Evolutionary conservation across 306 rosid species (phyloP), one percentile per base, ranked within the genome.

Genomic region (Macrotyloma uniflorum): DNA sequence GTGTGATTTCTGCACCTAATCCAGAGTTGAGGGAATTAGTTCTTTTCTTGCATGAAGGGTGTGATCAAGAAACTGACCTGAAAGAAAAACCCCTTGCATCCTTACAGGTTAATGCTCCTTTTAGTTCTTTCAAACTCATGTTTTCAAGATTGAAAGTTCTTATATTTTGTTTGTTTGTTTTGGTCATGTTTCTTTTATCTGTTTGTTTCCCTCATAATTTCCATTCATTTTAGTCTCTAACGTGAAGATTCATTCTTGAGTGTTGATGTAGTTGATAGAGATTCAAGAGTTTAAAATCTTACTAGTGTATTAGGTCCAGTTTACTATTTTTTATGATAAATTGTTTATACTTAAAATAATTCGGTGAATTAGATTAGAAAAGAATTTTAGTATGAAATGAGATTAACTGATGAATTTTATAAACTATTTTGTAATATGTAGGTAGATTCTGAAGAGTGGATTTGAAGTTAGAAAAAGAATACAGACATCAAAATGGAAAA

Each of bases 1-100:
- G 89, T 15, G 74, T 22, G 26, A 62, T 86, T 71, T 78, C 75
- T 43, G 50, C 78, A 16, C 89, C 91, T 6, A 86, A 86, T 77
- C 73, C 70, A 0, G 51, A 69, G 62, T 80, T 90, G 23, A 68
- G 42, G 70, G 84, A 78, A 6, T 75, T 89, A 18, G 80, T 84
- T 86, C 64, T 38, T 70, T 88, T 83, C 76, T 80, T 86, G 65
- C 59, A 8, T 36, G 79, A 69, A 68, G 85, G 72, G 24, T 78
- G 62, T 38, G 82, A 75, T 22, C 80, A 81, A 40, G 75, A 79
- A 28, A 67, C 24, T 35, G 85, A 82, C 30, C 12, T 82, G 23
- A 84, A 73, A 43, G 81, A 79, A 28, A 84, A 14, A 54, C 88
- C 90, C 10, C 79, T 86, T 65, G 28, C 46, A 32, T 86, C 84